Percentiles rank a stretch among this genome's conserved stretches.
phyloP scores from a whole-genome alignment of 371 early-diverging fungal species.

The Smittium mucronatum region DNA sequence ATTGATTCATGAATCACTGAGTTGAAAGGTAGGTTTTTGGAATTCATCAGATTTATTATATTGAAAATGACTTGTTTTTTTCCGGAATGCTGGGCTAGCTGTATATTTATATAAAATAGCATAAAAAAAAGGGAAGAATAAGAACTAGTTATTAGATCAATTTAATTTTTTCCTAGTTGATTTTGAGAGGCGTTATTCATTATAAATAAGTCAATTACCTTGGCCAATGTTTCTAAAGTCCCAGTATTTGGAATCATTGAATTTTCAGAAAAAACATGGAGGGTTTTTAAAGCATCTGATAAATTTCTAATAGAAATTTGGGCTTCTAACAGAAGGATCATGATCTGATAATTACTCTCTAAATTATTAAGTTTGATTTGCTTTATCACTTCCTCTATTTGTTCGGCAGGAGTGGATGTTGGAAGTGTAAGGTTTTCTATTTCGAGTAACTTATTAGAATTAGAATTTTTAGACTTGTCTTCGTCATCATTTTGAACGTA shows the following conservation, averaged over 20 bases:
- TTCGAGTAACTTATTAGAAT: background rate
- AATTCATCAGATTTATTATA: slow-evolving; percentile 7
- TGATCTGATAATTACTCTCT: background rate
- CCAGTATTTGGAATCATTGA: background rate
- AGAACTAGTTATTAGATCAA: too few relatives aligned
- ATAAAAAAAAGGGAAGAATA: too few relatives aligned
- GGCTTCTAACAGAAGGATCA: background rate
- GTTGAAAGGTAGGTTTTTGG: background rate
- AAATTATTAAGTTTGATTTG: background rate
- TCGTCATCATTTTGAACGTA: background rate
- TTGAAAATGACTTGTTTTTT: background rate
- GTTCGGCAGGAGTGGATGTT: background rate
- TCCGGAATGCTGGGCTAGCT: background rate
- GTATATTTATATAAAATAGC: too few relatives aligned
- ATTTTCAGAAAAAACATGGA: background rate
- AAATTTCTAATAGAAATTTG: background rate
- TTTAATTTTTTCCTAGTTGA: too few relatives aligned
- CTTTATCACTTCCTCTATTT: background rate
- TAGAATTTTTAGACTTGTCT: too few relatives aligned
- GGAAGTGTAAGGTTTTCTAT: background rate
- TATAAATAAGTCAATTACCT: too few relatives aligned
- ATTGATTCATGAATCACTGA: background rate
- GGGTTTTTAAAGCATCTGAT: background rate
- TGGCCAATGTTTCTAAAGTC: background rate
- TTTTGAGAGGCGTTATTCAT: too few relatives aligned